A percentile compares a stretch with the other conserved stretches of the same genome.
Evolutionary conservation across 2,329 filamentous ascomycete genomes (phyloP).

Genomic region (Grosmannia huntii): DNA sequence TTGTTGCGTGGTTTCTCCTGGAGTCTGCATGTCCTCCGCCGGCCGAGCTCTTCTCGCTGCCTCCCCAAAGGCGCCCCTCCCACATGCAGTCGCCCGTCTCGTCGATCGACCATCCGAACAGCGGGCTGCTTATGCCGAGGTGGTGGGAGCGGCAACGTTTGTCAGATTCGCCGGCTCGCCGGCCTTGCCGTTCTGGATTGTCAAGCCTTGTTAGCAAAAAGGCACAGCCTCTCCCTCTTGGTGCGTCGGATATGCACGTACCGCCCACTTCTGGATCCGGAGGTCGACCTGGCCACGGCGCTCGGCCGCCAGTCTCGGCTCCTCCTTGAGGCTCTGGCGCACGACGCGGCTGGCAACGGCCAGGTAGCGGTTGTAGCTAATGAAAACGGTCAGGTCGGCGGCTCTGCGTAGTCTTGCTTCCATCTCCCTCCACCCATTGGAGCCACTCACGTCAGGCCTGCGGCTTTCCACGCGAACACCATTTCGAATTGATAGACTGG

Average conservation of each 20-base stretch:
- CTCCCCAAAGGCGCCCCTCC: background rate
- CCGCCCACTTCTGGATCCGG: conserved; percentile 89
- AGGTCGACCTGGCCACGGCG: conserved; percentile 82
- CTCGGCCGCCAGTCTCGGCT: conserved; percentile 76
- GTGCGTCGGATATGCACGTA: conserved; percentile 36
- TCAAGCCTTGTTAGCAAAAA: conserved; percentile 2
- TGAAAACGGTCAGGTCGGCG: background rate
- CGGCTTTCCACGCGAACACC: conserved; percentile 96
- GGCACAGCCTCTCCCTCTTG: background rate
- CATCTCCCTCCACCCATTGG: background rate
- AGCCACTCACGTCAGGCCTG: conserved; percentile 77
- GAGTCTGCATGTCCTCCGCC: background rate
- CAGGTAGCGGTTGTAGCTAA: conserved; percentile 99
- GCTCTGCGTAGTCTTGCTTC: background rate
- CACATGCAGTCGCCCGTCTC: background rate
- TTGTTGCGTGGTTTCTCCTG: background rate
- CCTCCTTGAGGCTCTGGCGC: conserved; percentile 94
- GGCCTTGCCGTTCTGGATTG: conserved; percentile 81
- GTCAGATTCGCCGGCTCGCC: conserved; percentile 67
- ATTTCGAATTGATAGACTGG: conserved; percentile 46
- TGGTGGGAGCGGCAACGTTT: conserved; percentile 30
- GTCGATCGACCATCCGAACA: background rate
- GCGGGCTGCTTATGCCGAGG: conserved; percentile 10
- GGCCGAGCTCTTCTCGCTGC: background rate
- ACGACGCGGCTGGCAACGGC: conserved; percentile 88